Evolutionary conservation across 768 basidiomycete genomes (phyloP).

Genomic region (Pholiota microspora): DNA sequence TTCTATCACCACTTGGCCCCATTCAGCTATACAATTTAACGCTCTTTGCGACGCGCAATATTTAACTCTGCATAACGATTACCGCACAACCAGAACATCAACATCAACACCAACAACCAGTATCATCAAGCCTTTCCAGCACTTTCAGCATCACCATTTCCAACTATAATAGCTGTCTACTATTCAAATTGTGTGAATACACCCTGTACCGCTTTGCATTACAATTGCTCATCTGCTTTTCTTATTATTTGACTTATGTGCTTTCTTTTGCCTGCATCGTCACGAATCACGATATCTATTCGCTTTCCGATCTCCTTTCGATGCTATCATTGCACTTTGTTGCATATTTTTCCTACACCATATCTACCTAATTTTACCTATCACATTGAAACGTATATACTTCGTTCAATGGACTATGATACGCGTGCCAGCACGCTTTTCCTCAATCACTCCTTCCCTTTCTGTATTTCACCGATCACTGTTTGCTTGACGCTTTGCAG

Average conservation of each 20-base stretch:
- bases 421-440: background rate
- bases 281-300: conserved; percentile 20
- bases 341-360: conserved; percentile 3
- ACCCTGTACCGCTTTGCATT: conserved; percentile 17
- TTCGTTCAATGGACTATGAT: background rate
- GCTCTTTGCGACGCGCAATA: conserved; percentile 18
- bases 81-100: conserved; percentile 19
- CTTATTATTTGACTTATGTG: conserved; percentile 30
- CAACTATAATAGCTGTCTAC: conserved; percentile 19
- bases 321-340: conserved; percentile 9
- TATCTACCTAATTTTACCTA: conserved; percentile 1
- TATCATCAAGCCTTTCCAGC: conserved; percentile 15
- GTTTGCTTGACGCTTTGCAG: conserved; percentile 4
- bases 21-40: conserved; percentile 18
- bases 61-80: conserved; percentile 25
- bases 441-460: conserved; percentile 1
- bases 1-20: conserved; percentile 12
- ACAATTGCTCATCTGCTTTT: conserved; percentile 18
- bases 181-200: conserved; percentile 8
- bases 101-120: conserved; percentile 9
- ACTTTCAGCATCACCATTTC: conserved; percentile 7
- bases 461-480: conserved; percentile 5
- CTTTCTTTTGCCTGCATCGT: conserved; percentile 11
- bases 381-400: background rate
- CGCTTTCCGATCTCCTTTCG: conserved; percentile 17